Base-by-base conservation (phyloP, 2,329 filamentous ascomycete species). In the Polychaeton citri region DNA sequence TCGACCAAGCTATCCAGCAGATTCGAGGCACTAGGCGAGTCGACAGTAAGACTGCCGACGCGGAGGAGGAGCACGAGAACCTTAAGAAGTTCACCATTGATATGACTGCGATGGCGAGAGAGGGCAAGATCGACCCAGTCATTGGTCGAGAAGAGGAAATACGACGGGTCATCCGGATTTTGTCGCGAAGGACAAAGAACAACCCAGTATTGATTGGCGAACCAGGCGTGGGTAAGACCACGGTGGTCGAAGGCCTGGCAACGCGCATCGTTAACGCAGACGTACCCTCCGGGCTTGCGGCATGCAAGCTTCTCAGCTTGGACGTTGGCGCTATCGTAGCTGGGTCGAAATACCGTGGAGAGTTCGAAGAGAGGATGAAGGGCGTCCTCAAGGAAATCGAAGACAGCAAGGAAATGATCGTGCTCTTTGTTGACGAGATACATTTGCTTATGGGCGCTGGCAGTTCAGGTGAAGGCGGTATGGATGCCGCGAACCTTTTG, bases 351-450 rank as follows among this genome's bases (percentile, higher is more conserved):
- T 98, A 92, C 66, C 79, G 90, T 34, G 90, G 90, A 65, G 90
- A 98, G 60, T 98, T 98, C 41, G 90, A 98, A 60, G 90, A 98
- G 69, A 77, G 90, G 49, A 96, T 98, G 87, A 98, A 98, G 72
- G 87, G 88, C 37, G 90, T 98, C 4, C 63, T 98, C 51, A 98
- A 96, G 61, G 90, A 98, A 64, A 94, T 98, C 40, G 74, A 87
- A 48, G 79, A 93, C 38, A 85, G 86, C 35, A 92, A 90, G 58
- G 88, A 96, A 39, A 94, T 87, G 69, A 95, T 98, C 54, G 81
- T 98, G 35, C 77, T 98, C 43, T 98, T 98, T 51, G 90, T 98
- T 47, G 90, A 98, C 61, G 90, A 98, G 61, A 98, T 98, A 46
- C 90, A 98, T 65, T 72, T 98, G 43, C 77, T 98, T 43, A 98